Base-by-base conservation (phyloP, 202 grass and related monocot species). In the Eragrostis tef region DNA sequence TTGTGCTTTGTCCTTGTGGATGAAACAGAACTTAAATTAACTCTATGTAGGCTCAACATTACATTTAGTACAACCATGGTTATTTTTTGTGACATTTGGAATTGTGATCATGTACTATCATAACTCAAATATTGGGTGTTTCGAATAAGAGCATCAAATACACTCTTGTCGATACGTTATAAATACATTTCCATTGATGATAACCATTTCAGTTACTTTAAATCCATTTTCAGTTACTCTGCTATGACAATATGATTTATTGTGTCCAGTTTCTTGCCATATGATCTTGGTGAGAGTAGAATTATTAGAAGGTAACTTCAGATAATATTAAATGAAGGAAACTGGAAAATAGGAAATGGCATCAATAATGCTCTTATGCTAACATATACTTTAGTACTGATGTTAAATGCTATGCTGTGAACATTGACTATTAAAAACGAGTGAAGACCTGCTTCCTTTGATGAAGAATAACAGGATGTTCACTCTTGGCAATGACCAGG, bases 141-240 rank as follows among this genome's bases (percentile, higher is more conserved):
- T 9, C 14, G 45, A 1, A 19, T 43, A 79, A 14, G 47, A 54
- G 19, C 16, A 1, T 21, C 52, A 74, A 58, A 59, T 75, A 58
- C 57, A 22, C 9, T 51, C 27, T 41, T 21, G 10, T 63, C 31
- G 10, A 39, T 63, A 63, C 6, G 45, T 61, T 29, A 25, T 49
- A 5, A 63, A 52, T 52, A 42, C 14, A 53, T 65, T 75, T 66
- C 48, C 16, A 1, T 44, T 54, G 46, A 6, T 34, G 71, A 74
- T 42, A 54, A 54, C 39, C 16, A 74, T 54, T 22, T n/a, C 46
- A 65, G 64, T 9, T n/a, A 26, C 6, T 26, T 42, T 7, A 53
- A 26, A 64, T 82, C 45, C 9, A 73, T 53, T 65, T 64, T 39
- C 25, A 82, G 6, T 13, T 72, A 41, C 73, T 73, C 60, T 14